A percentile compares a stretch with the other conserved stretches of the same genome.
Evolutionary conservation across 257 asterid genomes (phyloP).

Genomic region (Solanum bulbocastanum): DNA sequence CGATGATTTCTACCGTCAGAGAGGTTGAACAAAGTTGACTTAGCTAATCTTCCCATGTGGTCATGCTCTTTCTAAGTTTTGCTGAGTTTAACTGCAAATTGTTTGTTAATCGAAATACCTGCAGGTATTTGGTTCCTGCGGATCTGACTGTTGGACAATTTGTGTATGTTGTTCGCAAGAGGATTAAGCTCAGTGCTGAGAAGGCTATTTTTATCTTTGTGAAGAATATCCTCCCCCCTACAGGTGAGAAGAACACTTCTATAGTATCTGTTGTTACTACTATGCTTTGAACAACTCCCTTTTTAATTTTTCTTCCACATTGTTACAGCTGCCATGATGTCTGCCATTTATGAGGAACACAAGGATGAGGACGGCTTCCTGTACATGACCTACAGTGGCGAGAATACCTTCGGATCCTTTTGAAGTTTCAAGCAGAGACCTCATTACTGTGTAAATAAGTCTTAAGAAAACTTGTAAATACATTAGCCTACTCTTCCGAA

Average conservation of each 20-base stretch:
- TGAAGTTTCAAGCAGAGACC: constrained; percentile 18
- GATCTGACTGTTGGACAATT: constrained; percentile 97
- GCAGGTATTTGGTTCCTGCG: constrained; percentile 94
- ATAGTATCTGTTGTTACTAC: neutral
- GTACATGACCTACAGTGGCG: constrained; percentile 56
- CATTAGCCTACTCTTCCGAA: constrained; percentile 16
- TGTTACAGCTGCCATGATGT: constrained; percentile 51
- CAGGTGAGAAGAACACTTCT: constrained; percentile 41
- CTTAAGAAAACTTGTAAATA: constrained; percentile 33
- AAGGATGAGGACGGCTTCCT: constrained; percentile 54
- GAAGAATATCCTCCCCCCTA: constrained; percentile 92
- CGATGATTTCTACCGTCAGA: neutral
- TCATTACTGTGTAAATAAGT: constrained; percentile 29
- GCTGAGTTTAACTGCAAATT: neutral
- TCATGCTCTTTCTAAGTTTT: neutral
- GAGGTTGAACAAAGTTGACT: neutral
- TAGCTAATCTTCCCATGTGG: neutral
- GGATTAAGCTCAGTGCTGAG: constrained; percentile 98
- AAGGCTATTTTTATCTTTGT: constrained; percentile 96
- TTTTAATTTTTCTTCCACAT: neutral
- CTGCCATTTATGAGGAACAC: constrained; percentile 47
- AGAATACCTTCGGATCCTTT: constrained; percentile 45
- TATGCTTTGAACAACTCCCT: no score
- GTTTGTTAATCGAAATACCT: neutral
- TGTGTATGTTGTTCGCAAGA: constrained; percentile 94